These are phyloP conservation scores for Cicer chorassanicum DNA, from an alignment of 306 rosid genomes.

Conservation along the genomic window DNA sequence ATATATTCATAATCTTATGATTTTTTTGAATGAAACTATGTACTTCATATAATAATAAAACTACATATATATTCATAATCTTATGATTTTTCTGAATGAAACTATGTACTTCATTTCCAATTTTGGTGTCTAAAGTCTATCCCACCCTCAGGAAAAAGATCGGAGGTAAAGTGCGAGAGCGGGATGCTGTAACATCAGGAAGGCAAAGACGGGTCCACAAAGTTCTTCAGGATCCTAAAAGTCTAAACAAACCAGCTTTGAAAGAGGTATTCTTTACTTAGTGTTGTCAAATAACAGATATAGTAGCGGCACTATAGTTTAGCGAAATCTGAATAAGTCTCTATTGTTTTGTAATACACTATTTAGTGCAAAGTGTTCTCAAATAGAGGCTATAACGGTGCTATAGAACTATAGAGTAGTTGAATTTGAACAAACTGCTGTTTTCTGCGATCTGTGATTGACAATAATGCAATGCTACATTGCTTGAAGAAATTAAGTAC, in stretches of 20 bases:
- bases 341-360: not conserved
- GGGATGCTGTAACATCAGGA: slow-evolving; percentile 60
- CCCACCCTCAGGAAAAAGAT: slow-evolving; percentile 67
- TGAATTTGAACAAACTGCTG: not conserved
- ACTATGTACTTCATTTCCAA: slow-evolving; percentile 4
- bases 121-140: slow-evolving; percentile 34
- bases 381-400: not conserved
- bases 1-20: too few relatives aligned
- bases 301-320: not conserved
- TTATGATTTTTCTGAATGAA: not conserved
- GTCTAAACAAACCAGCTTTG: slow-evolving; percentile 44
- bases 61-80: too few relatives aligned
- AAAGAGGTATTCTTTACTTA: slow-evolving; percentile 65
- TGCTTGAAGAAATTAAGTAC: slow-evolving; percentile 21
- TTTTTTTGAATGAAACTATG: too few relatives aligned
- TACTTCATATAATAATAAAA: too few relatives aligned
- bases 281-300: not conserved
- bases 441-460: not conserved
- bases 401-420: not conserved
- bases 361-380: not conserved
- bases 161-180: slow-evolving; percentile 58
- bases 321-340: not conserved
- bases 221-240: slow-evolving; percentile 56
- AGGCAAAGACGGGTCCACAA: slow-evolving; percentile 65
- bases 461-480: not conserved